phyloP scores from a whole-genome alignment of 768 basidiomycete species.

The Lactarius akahatsu region DNA sequence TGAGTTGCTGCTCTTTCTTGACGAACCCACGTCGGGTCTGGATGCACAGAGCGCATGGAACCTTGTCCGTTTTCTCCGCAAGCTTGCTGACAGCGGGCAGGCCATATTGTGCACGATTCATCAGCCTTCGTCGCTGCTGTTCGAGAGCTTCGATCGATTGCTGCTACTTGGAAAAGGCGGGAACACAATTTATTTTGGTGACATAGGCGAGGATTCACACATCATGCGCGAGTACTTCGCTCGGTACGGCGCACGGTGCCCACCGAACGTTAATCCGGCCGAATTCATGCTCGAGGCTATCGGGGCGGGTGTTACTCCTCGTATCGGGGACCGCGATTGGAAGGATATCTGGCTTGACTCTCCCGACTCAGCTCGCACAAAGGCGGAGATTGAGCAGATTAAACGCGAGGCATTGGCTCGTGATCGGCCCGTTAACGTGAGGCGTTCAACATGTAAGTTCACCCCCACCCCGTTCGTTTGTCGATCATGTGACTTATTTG shows the following conservation, averaged over 20 bases:
- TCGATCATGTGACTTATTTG: slow-evolving; percentile 38
- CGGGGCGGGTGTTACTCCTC: slow-evolving; percentile 74
- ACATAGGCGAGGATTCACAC: slow-evolving; percentile 74
- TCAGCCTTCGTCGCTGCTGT: slow-evolving; percentile 82
- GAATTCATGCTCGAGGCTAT: slow-evolving; percentile 83
- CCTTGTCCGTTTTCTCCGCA: slow-evolving; percentile 77
- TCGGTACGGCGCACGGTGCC: slow-evolving; percentile 70
- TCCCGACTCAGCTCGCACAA: slow-evolving; percentile 46
- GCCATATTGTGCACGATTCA: slow-evolving; percentile 91
- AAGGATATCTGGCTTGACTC: slow-evolving; percentile 82
- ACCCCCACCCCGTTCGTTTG: too few relatives aligned
- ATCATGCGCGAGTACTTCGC: slow-evolving; percentile 77
- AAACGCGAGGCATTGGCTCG: slow-evolving; percentile 33
- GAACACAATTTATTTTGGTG: slow-evolving; percentile 90
- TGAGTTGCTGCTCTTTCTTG: slow-evolving; percentile 70
- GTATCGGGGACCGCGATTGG: slow-evolving; percentile 82
- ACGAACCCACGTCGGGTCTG: slow-evolving; percentile 53
- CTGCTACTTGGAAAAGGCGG: slow-evolving; percentile 77
- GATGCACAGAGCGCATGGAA: slow-evolving; percentile 79
- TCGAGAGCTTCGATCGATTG: slow-evolving; percentile 81
- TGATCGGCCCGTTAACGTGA: not conserved
- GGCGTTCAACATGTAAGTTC: slow-evolving; percentile 19
- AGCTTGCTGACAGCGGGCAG: slow-evolving; percentile 83
- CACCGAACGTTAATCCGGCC: slow-evolving; percentile 74
- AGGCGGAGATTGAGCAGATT: slow-evolving; percentile 44